Evolutionary conservation across 129 eudicot species (phyloP), one percentile per base, ranked within the genome.

Genomic region (Tagetes patula): DNA sequence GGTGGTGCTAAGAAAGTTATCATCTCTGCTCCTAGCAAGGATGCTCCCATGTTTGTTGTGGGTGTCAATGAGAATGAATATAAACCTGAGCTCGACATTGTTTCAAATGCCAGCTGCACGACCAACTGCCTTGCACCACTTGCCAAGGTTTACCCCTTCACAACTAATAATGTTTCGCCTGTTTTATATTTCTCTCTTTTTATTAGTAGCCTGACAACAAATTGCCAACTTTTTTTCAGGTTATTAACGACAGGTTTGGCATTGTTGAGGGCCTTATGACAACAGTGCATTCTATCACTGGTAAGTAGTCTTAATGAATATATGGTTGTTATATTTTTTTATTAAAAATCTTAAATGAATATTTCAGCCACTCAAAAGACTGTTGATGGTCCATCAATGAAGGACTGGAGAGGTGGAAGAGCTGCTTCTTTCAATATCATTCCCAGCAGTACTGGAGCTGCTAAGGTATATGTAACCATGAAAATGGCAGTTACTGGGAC

Each of bases 1-100:
- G 97, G 95, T 80, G 97, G 97, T 55, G 97, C 97, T 6, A 91
- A 91, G 92, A 91, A 91, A 80, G 97, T 91, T 59, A 84, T 90
- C 36, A 90, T 90, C 53, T 90, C 96, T 36, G 96, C 96, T 53
- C 96, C 96, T 4, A 90, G 97, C 84, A 88, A 88, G 70, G 92
- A 91, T 81, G 97, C 97, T 32, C 97, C 97, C 45, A 91, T 91
- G 97, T 91, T 91, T 76, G 97, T 91, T 73, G 85, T 91, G 12
- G 97, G 97, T 69, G 97, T 91, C 54, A 91, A 91, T 58, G 97
- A 91, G 87, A 82, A 86, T 41, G 92, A 88, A 81, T 91, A 91
- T 82, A 91, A 80, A 70, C 83, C 91, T 0, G 95, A 91, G 2
- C 78, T 88, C 6, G 56, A 86, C 88, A 81, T 91, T 76, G 97